Evolutionary conservation across 2,329 filamentous ascomycete species (phyloP).

Genomic region (Laburnicola sp.): DNA sequence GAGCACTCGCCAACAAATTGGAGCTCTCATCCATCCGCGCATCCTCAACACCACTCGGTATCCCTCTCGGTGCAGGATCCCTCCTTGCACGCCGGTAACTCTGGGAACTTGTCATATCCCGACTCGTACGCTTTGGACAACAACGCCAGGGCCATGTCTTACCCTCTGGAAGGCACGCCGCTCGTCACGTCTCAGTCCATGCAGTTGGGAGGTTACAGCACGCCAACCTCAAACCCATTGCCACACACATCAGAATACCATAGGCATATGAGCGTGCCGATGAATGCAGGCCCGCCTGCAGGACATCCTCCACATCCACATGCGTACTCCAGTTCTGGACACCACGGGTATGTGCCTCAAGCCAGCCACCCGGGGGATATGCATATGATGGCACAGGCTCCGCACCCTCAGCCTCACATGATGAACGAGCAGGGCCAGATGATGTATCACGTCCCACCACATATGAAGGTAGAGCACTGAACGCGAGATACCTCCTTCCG

Average conservation of each 20-base stretch:
- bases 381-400: constrained; percentile 43
- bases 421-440: constrained; percentile 46
- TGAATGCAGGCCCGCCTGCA: constrained; percentile 31
- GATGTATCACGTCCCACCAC: constrained; percentile 46
- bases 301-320: constrained; percentile 35
- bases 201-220: constrained; percentile 44
- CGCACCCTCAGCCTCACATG: constrained; percentile 41
- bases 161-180: constrained; percentile 43
- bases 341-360: constrained; percentile 41
- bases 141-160: constrained; percentile 45
- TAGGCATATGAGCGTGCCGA: constrained; percentile 43
- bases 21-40: constrained; percentile 39
- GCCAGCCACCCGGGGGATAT: constrained; percentile 41
- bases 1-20: constrained; percentile 37
- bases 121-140: constrained; percentile 45
- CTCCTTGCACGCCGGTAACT: constrained; percentile 37
- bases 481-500: neutral
- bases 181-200: constrained; percentile 44
- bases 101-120: constrained; percentile 36
- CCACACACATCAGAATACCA: constrained; percentile 44
- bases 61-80: constrained; percentile 40
- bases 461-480: constrained; percentile 48
- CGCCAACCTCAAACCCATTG: constrained; percentile 42
- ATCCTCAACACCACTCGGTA: constrained; percentile 39
- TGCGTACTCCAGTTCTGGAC: constrained; percentile 30